Evolutionary conservation across 306 rosid genomes (phyloP).

Genomic region (Casuarina glauca): DNA sequence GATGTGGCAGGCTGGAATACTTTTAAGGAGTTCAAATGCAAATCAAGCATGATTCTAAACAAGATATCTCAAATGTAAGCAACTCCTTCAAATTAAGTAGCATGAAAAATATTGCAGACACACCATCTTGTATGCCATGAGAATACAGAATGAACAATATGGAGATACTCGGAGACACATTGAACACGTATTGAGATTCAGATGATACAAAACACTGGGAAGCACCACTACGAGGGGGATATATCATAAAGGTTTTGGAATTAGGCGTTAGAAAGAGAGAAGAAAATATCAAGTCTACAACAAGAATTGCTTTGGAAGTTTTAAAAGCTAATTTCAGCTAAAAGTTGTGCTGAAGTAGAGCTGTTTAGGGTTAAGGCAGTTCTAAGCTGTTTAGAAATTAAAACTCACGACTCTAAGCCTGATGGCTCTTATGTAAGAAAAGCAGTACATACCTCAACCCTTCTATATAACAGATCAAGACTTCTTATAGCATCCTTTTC

Average conservation of each 20-base stretch:
- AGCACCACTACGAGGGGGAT: neutral
- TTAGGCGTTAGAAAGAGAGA: neutral
- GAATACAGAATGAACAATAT: neutral
- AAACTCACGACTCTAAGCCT: neutral
- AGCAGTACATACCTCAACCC: slow-evolving; percentile 73
- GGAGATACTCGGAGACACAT: neutral
- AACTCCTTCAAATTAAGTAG: neutral
- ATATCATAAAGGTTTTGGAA: neutral
- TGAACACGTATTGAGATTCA: neutral
- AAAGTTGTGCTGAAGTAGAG: neutral
- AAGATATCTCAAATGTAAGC: neutral
- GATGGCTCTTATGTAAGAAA: slow-evolving; percentile 5
- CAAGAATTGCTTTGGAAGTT: neutral
- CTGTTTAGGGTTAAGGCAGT: neutral
- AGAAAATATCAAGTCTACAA: neutral
- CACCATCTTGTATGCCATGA: neutral
- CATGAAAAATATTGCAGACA: neutral
- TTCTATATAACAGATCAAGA: slow-evolving; percentile 84
- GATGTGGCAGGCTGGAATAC: slow-evolving; percentile 24
- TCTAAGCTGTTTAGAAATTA: neutral
- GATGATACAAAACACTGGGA: neutral
- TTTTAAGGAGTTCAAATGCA: slow-evolving; percentile 1
- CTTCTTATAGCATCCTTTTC: slow-evolving; percentile 94
- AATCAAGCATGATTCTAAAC: slow-evolving; percentile 7
- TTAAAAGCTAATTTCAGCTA: neutral